Base-by-base conservation (phyloP, 2,329 filamentous ascomycete species). In the Rhytidhysteron rufulum region DNA sequence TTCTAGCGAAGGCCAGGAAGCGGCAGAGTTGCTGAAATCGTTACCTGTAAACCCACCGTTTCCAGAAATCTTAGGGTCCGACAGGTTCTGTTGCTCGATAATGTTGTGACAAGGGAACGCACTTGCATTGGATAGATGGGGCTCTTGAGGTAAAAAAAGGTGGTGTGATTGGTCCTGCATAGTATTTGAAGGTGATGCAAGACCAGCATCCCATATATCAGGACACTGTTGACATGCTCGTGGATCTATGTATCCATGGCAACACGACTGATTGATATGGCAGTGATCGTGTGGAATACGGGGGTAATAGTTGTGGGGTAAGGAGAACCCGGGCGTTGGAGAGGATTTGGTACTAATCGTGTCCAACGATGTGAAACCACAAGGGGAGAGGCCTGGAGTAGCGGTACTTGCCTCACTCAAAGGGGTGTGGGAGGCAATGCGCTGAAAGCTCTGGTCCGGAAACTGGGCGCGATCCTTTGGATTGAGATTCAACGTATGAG, bases 211-310 rank as follows among this genome's bases (percentile, higher is more conserved):
- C 57, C 57, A 61, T 1, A 57, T 19, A 17, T 60, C 51, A 7
- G 53, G 49, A 24, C 42, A 50, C n/a, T 62, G 55, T 25, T 54
- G 58, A 41, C 58, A 62, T 13, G 52, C 51, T 42, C 55, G 49
- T n/a, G n/a, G n/a, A n/a, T n/a, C n/a, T 27, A 48, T 44, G 8
- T 45, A 25, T 2, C 57, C 58, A 49, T 65, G 61, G 36, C 61
- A 65, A 35, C 61, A 65, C 11, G 59, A 55, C 36, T 62, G 58
- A 42, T 60, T 55, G 20, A 61, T 54, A 39, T 65, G 60, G 48
- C 61, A 65, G 41, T 65, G 60, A 18, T 60, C 61, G 2, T 47
- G 51, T 8, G 55, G 48, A 18, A 60, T 53, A 30, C 59, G 53
- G 11, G 62, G 47, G 41, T 53, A 58, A 42, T 58, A 64, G 9